These are phyloP conservation scores for Castanea crenata DNA, from an alignment of 306 rosid genomes.

Conservation along the genomic window DNA sequence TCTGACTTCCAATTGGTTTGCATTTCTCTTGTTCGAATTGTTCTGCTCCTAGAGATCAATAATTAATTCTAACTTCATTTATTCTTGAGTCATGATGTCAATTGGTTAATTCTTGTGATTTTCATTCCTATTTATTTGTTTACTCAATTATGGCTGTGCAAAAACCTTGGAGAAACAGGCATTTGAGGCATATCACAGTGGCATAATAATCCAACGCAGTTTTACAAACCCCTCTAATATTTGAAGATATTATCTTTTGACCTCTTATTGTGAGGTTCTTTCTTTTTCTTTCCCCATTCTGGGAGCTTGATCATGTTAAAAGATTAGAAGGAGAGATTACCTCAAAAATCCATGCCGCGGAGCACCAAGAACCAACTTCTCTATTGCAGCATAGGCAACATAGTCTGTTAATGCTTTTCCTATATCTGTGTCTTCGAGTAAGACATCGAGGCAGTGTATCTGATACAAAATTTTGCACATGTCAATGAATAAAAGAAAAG, in stretches of 20 bases:
- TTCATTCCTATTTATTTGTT: not conserved
- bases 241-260: no score
- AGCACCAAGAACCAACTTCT: constrained; percentile 71
- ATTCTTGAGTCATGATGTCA: not conserved
- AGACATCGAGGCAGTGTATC: constrained; percentile 83
- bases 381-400: constrained; percentile 73
- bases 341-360: constrained; percentile 81
- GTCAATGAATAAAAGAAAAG: not conserved
- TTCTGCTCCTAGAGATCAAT: not conserved
- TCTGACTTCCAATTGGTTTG: not conserved
- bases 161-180: not conserved
- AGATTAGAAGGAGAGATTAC: constrained; percentile 25
- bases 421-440: constrained; percentile 76
- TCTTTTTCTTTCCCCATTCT: no score
- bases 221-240: no score
- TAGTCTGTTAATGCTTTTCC: constrained; percentile 75
- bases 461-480: constrained; percentile 14
- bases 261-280: no score
- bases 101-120: not conserved
- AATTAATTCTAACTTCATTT: not conserved
- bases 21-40: not conserved
- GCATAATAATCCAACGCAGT: not conserved
- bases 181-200: not conserved
- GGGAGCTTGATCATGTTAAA: no score
- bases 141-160: not conserved